Evolutionary conservation across 1,284 basidiomycete species (phyloP).

Genomic region (Austroboletus niveus): DNA sequence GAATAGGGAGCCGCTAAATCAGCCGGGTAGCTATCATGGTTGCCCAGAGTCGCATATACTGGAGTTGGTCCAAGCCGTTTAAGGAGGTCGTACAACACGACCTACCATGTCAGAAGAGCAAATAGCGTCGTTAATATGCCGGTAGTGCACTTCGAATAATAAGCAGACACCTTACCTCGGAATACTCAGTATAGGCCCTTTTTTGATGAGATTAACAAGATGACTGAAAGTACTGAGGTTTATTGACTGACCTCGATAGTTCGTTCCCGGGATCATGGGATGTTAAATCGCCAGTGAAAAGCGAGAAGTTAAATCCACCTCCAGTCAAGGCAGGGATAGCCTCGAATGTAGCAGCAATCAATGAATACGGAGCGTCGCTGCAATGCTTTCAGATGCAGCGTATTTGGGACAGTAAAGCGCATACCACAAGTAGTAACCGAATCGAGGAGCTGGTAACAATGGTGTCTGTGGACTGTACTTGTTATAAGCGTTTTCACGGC

Average conservation of each 20-base stretch:
- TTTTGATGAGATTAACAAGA: not conserved
- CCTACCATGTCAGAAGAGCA: constrained; percentile 35
- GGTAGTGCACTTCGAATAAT: not conserved
- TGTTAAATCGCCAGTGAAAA: constrained; percentile 79
- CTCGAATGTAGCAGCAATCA: constrained; percentile 61
- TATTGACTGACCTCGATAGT: constrained; percentile 48
- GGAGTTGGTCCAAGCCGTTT: constrained; percentile 63
- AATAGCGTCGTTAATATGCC: not conserved
- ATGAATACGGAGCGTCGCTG: constrained; percentile 70
- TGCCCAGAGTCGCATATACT: constrained; percentile 72
- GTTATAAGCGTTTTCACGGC: constrained; percentile 59
- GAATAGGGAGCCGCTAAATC: constrained; percentile 47
- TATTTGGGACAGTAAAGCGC: constrained; percentile 1
- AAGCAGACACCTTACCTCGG: constrained; percentile 45
- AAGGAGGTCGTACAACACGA: constrained; percentile 64
- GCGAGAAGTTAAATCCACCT: constrained; percentile 60
- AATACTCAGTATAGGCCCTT: constrained; percentile 50
- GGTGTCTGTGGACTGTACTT: constrained; percentile 47
- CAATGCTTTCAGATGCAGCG: constrained; percentile 1
- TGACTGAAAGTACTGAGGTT: not conserved
- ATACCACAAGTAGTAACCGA: constrained; percentile 62
- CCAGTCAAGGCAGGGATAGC: constrained; percentile 68
- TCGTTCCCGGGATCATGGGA: constrained; percentile 70
- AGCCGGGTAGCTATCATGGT: constrained; percentile 50
- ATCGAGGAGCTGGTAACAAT: constrained; percentile 62